phyloP scores from a whole-genome alignment of 305 asterid species.

The Solanum hybrid region DNA sequence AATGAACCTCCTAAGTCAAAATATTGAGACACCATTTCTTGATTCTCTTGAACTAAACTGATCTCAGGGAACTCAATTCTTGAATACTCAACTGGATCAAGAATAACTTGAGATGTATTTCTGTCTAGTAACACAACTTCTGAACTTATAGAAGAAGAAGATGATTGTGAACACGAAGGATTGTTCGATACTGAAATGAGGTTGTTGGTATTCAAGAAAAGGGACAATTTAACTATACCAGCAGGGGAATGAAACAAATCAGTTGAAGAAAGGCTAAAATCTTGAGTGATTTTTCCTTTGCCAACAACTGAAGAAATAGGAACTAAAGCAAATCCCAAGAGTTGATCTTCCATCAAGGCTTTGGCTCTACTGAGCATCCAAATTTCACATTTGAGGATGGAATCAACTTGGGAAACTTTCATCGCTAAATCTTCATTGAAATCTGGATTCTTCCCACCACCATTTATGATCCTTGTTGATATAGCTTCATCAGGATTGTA shows the following conservation, averaged over 20 bases:
- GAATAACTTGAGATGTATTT: slow-evolving; percentile 7
- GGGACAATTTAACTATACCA: slow-evolving; percentile 51
- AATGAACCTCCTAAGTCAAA: slow-evolving; percentile 41
- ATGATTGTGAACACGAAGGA: slow-evolving; percentile 11
- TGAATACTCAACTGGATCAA: slow-evolving; percentile 30
- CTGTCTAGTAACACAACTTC: slow-evolving; percentile 38
- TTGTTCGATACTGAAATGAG: slow-evolving; percentile 1
- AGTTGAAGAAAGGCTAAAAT: slow-evolving; percentile 47
- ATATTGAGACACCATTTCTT: slow-evolving; percentile 47
- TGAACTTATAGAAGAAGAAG: slow-evolving; percentile 22
- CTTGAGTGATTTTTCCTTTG: slow-evolving; percentile 40
- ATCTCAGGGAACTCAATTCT: slow-evolving; percentile 53
- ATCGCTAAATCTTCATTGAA: slow-evolving; percentile 40
- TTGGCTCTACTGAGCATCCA: slow-evolving; percentile 70
- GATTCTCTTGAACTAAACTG: slow-evolving; percentile 31
- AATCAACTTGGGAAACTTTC: slow-evolving; percentile 29
- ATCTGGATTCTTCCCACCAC: slow-evolving; percentile 61
- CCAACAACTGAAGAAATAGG: slow-evolving; percentile 36
- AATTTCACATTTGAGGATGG: slow-evolving; percentile 55
- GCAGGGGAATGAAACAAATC: slow-evolving; percentile 64
- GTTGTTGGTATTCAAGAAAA: slow-evolving; percentile 30
- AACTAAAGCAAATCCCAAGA: slow-evolving; percentile 47
- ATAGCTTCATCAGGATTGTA: slow-evolving; percentile 44
- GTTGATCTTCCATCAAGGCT: slow-evolving; percentile 61
- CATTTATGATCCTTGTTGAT: slow-evolving; percentile 37